Evolutionary conservation across 1,139 yeast genomes (phyloP).

Genomic region (Yamadazyma atmosphaerica): DNA sequence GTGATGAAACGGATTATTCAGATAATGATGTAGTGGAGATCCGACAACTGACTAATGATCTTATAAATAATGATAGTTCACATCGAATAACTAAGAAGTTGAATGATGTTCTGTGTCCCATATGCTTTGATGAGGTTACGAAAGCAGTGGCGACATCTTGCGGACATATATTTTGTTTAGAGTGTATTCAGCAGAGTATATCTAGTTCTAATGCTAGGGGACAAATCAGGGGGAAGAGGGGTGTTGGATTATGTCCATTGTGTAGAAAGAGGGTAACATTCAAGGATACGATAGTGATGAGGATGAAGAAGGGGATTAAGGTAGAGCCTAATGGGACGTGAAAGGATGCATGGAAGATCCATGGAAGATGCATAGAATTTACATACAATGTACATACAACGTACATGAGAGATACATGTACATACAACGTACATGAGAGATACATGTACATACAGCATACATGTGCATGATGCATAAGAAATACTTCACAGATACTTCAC

Average conservation of each 20-base stretch:
- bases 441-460: too few species aligned
- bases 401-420: too few species aligned
- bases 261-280: conserved; percentile 43
- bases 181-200: conserved; percentile 44
- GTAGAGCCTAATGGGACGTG: too few species aligned
- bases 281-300: conserved; percentile 39
- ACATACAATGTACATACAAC: too few species aligned
- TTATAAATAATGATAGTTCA: conserved; percentile 27
- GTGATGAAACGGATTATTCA: conserved; percentile 18
- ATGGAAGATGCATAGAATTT: too few species aligned
- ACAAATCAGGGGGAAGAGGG: conserved; percentile 33
- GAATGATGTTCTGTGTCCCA: conserved; percentile 45
- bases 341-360: too few species aligned
- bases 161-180: conserved; percentile 49
- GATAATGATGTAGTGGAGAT: conserved; percentile 43
- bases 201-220: conserved; percentile 47
- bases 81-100: conserved; percentile 28
- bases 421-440: too few species aligned
- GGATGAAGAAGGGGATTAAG: conserved; percentile 24
- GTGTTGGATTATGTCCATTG: conserved; percentile 47
- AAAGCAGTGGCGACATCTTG: conserved; percentile 45
- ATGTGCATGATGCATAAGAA: too few species aligned
- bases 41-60: conserved; percentile 33
- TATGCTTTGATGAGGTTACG: conserved; percentile 44
- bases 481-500: too few species aligned